Evolutionary conservation across 2,329 filamentous ascomycete species (phyloP).

Genomic region (Alternaria metachromatica): DNA sequence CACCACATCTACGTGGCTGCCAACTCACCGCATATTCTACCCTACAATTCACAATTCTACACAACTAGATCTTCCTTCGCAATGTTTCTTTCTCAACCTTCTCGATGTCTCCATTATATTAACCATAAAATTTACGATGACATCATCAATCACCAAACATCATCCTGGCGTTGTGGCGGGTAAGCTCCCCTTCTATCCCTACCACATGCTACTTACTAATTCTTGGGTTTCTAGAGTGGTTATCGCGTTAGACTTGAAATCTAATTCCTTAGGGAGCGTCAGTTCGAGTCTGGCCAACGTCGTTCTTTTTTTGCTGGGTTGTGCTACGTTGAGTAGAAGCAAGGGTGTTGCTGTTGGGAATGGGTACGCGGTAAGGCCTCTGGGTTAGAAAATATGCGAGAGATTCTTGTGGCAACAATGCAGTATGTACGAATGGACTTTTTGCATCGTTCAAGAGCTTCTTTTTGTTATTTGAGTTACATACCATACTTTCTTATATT

Average conservation of each 20-base stretch:
- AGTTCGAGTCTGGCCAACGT: conserved; percentile 47
- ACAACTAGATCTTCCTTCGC: no score
- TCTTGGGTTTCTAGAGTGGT: conserved; percentile 34
- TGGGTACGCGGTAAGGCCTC: neutral
- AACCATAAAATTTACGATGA: neutral
- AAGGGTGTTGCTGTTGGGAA: neutral
- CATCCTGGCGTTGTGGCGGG: conserved; percentile 36
- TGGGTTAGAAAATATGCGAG: no score
- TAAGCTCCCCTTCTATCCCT: neutral
- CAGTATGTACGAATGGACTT: no score
- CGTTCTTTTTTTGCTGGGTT: conserved; percentile 16
- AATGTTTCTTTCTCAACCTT: no score
- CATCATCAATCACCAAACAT: neutral
- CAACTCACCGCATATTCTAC: neutral
- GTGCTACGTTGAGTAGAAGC: neutral
- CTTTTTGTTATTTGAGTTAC: neutral
- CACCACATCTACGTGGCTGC: neutral
- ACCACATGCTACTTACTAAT: neutral
- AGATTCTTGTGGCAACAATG: no score
- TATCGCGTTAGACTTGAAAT: conserved; percentile 50
- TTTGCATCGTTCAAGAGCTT: no score
- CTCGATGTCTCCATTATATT: rapidly evolving
- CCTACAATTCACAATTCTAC: neutral
- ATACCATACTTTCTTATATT: neutral
- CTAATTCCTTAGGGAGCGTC: conserved; percentile 47